Base-by-base conservation (phyloP, 179 eudicot genomes). In the Beta corolliflora region DNA sequence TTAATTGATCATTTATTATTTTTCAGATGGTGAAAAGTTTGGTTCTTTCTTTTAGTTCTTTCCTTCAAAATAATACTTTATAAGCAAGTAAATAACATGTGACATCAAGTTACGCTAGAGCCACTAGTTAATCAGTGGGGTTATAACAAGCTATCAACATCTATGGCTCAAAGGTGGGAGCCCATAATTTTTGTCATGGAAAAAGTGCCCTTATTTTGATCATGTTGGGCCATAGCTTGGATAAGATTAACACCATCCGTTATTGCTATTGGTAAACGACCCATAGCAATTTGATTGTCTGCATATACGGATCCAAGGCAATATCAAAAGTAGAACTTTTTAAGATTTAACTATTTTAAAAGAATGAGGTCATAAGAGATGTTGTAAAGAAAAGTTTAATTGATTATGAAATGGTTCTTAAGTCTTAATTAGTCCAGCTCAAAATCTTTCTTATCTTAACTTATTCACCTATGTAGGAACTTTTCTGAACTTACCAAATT, bases 61-160 rank as follows among this genome's bases (percentile, higher is more conserved):
- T 55, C 53, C 21, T 44, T 15, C 21, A 9, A 25, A 18, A 41
- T 55, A 66, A 36, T 36, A 25, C 29, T 46, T 36, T 2, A 23
- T 36, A 56, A n/a, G 79, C 11, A 66, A 78, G 56, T 78, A 75
- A 73, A 81, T 77, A 77, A 71, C 16, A 77, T 61, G 80, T 81
- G 83, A 85, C 81, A 79, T 85, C 82, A 83, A 73, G 59, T 80
- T 83, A 84, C 83, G 86, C 80, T 86, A 72, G 80, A 72, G n/a
- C 80, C 86, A 82, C 80, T 85, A 59, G 50, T 10, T 60, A 55
- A 59, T 58, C 9, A 78, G 78, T 69, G 70, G 84, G 71, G 41
- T 71, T 77, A 77, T 86, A 82, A 77, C 77, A 67, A 72, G 81
- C 70, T 76, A 59, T 87, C 81, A 81, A 84, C 81, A 67, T 87